Evolutionary conservation across 345 rosid genomes (phyloP).

Genomic region (thale cress (Arabidopsis thaliana)): TAIR10.1 NC_003076.8:3197001-3197500

Average conservation of each 20-base stretch:
- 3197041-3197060: conserved; percentile 10
- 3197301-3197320: conserved; percentile 26
- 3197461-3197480: conserved; percentile 28
- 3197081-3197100: neutral
- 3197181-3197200: conserved; percentile 31
- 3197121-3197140: neutral
- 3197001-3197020: conserved; percentile 22
- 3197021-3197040: conserved; percentile 21
- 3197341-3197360: conserved; percentile 39
- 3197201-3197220: neutral
- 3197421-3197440: conserved; percentile 17
- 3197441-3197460: conserved; percentile 45
- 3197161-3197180: conserved; percentile 41
- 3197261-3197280: conserved; percentile 6
- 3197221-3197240: conserved; percentile 35
- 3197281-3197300: conserved; percentile 35
- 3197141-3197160: neutral
- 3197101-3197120: neutral
- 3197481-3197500: conserved; percentile 21
- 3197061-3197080: conserved; percentile 19
- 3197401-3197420: conserved; percentile 24
- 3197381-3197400: conserved; percentile 43
- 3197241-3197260: conserved; percentile 1
- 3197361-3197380: conserved; percentile 38
- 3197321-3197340: conserved; percentile 42